These are phyloP conservation scores for Botrytis cinerea DNA, from an alignment of 2,329 filamentous ascomycete genomes.

Conservation along the genomic window DNA sequence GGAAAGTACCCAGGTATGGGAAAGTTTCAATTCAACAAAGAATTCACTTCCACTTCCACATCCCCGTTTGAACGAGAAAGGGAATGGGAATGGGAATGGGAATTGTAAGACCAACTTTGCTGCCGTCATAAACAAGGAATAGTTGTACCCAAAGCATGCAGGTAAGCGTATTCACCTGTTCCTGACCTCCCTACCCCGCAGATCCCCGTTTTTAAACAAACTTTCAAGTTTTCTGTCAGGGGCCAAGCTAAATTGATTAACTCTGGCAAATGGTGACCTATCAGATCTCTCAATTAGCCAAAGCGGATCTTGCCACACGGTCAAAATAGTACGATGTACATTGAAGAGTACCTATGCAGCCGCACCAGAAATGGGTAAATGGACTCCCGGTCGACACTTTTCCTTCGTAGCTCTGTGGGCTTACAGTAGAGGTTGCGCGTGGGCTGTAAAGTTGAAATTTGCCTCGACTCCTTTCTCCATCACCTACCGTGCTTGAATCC, in stretches of 20 bases:
- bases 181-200: constrained; percentile 12
- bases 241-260: constrained; percentile 19
- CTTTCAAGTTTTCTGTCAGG: constrained; percentile 15
- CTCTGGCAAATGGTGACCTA: background rate
- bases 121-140: constrained; percentile 12
- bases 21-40: constrained; percentile 6
- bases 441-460: background rate
- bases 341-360: background rate
- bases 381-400: background rate
- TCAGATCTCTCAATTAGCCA: background rate
- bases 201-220: background rate
- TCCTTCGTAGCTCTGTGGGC: background rate
- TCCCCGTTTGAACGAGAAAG: background rate
- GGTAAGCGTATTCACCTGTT: background rate
- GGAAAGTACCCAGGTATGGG: background rate
- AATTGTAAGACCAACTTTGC: background rate
- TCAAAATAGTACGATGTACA: background rate
- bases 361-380: background rate
- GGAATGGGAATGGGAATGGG: background rate
- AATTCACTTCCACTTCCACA: background rate
- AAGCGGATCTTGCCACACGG: background rate
- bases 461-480: background rate
- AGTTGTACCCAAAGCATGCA: constrained; percentile 1
- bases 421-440: background rate
- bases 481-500: background rate